Percentiles rank a stretch among this genome's conserved stretches.
These are phyloP conservation scores for Dichotomopilus funicola DNA, from an alignment of 2,329 filamentous ascomycete species.

Conservation along the genomic window DNA sequence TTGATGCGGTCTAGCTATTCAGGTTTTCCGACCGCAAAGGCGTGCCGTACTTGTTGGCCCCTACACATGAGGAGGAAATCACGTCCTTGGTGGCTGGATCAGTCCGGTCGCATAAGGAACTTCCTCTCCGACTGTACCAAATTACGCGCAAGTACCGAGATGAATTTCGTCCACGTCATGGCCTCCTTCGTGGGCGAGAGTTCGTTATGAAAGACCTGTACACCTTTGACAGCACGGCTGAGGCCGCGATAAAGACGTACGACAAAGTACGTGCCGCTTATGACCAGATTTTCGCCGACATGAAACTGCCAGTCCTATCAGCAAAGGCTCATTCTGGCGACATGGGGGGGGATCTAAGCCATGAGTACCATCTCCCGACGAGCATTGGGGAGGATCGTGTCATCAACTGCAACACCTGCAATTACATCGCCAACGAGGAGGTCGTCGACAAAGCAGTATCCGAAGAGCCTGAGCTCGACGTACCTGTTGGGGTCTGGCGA, in stretches of 20 bases:
- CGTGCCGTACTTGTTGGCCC: constrained; percentile 68
- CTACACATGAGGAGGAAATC: constrained; percentile 96
- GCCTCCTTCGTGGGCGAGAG: constrained; percentile 78
- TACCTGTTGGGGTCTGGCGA: constrained; percentile 43
- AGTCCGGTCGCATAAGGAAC: constrained; percentile 74
- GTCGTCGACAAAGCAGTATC: constrained; percentile 46
- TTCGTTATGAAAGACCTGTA: constrained; percentile 99
- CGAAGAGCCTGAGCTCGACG: constrained; percentile 1
- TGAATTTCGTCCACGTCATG: constrained; percentile 81
- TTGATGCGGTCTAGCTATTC: constrained; percentile 54
- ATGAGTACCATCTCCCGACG: constrained; percentile 86
- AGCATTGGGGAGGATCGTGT: constrained; percentile 79
- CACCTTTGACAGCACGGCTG: constrained; percentile 70
- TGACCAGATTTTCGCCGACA: constrained; percentile 67
- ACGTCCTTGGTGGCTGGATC: constrained; percentile 69
- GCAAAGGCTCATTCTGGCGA: constrained; percentile 91
- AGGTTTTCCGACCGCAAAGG: constrained; percentile 73
- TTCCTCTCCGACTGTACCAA: constrained; percentile 85
- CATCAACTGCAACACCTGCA: constrained; percentile 66
- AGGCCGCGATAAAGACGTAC: constrained; percentile 75
- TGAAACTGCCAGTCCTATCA: constrained; percentile 76
- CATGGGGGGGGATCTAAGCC: constrained; percentile 88
- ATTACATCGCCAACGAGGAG: constrained; percentile 81
- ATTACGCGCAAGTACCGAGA: constrained; percentile 92
- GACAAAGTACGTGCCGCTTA: constrained; percentile 68